Conservation (phyloP, 106 monocot genomes). For the Iris macrosiphon region DNA sequence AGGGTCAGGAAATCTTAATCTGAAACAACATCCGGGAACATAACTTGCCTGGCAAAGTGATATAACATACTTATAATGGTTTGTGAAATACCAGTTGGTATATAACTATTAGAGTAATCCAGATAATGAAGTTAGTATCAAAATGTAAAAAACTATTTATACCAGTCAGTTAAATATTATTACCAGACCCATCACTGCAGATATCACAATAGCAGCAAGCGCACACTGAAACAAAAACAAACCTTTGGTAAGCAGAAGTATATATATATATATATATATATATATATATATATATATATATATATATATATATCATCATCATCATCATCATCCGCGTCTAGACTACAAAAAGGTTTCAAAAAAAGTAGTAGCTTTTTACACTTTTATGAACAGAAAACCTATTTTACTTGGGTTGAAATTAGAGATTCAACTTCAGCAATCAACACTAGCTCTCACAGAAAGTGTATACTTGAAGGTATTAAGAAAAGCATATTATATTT, state of each 20-base stretch:
- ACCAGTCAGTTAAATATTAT: slow-evolving; percentile 9
- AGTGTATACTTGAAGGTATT: neutral
- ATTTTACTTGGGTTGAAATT: neutral
- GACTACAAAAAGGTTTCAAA: too few species aligned
- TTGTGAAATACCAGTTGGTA: neutral
- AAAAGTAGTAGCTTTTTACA: neutral
- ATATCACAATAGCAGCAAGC: slow-evolving; percentile 90
- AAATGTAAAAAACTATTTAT: neutral
- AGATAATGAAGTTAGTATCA: neutral
- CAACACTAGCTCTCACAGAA: too few species aligned
- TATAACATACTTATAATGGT: too few species aligned
- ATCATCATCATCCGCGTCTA: too few species aligned
- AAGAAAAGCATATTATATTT: too few species aligned
- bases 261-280: neutral
- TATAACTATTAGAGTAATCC: neutral
- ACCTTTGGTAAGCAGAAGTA: slow-evolving; percentile 3
- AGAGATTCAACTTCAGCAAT: too few species aligned
- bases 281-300: neutral
- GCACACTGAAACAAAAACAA: slow-evolving; percentile 56
- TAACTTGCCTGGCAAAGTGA: neutral
- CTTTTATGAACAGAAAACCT: neutral
- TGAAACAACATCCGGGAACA: neutral
- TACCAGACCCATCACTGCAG: slow-evolving; percentile 92
- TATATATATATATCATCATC: neutral
- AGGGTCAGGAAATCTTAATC: neutral